These are phyloP conservation scores for Talaromyces sp. DNA, from an alignment of 2,329 filamentous ascomycete genomes.

Conservation along the genomic window DNA sequence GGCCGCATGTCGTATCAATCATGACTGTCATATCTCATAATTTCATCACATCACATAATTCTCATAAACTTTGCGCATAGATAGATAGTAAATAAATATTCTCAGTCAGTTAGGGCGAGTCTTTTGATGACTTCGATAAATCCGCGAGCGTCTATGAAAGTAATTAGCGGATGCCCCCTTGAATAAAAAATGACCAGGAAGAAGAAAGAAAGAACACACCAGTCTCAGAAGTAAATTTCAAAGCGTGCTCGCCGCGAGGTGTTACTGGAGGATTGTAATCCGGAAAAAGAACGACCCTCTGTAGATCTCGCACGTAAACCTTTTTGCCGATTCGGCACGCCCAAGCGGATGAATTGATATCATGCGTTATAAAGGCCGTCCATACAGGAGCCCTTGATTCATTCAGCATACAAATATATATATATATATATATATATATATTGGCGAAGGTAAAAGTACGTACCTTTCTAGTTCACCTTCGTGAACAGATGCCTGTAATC, in stretches of 20 bases:
- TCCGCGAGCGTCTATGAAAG: slow-evolving; percentile 30
- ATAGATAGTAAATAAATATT: background rate
- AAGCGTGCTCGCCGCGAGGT: slow-evolving; percentile 31
- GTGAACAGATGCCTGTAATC: slow-evolving; percentile 53
- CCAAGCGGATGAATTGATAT: slow-evolving; percentile 45
- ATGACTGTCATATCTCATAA: background rate
- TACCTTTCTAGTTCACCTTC: slow-evolving; percentile 47
- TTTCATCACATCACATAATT: background rate
- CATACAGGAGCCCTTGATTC: slow-evolving; percentile 49
- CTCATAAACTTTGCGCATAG: background rate
- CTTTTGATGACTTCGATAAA: slow-evolving; percentile 32
- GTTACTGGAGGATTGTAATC: slow-evolving; percentile 43
- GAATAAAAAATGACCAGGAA: slow-evolving; percentile 6
- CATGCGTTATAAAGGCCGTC: slow-evolving; percentile 53
- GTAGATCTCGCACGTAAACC: slow-evolving; percentile 47
- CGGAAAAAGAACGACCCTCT: slow-evolving; percentile 49
- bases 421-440: too few species aligned
- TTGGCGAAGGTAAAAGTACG: too few species aligned
- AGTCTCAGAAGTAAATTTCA: slow-evolving; percentile 31
- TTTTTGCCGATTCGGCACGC: slow-evolving; percentile 40
- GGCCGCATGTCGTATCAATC: background rate
- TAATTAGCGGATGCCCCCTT: background rate
- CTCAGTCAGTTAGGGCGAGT: slow-evolving; percentile 15
- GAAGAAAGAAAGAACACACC: slow-evolving; percentile 22
- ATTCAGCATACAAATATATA: background rate